Evolutionary conservation across 1,284 basidiomycete species (phyloP), one percentile per base, ranked within the genome.

Genomic region (Trichosporon sp.): DNA sequence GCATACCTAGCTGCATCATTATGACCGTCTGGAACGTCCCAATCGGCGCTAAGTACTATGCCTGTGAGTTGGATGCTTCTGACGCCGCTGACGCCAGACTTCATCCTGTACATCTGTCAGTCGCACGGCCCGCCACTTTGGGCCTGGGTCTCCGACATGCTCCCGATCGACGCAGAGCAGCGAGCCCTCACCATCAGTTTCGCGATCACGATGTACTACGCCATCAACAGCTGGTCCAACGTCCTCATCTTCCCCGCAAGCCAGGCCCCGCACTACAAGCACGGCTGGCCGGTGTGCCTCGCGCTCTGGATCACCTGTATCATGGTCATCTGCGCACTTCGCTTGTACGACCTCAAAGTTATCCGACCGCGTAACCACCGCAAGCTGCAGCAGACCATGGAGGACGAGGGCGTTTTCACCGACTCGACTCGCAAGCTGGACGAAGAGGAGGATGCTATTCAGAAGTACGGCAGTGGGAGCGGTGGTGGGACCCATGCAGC

Each of bases 21-120:
- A 71, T 82, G 76, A 73, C 75, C 3, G 70, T 81, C 21, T 82
- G 81, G 81, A 75, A 78, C 63, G 77, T 81, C 2, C 73, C 79
- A 25, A 65, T 75, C 25, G 69, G 66, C 3, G 81, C 80, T 11
- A 80, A 80, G 63, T 82, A 81, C 69, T 82, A 77, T 66, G 69
- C 72, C 29, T 79, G 78, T 78, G 63, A 72, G 76, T 73, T 2
- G 1, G 25, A 11, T 42, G 27, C 12, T 64, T 13, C 21, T 27
- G 27, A 13, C n/a, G n/a, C n/a, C n/a, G 25, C 38, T 60, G 11
- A 53, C 42, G 18, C 68, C 23, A 77, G 78, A 75, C 73, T 82
- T 82, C 34, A 74, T 75, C 38, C 72, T 73, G 13, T 82, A 75
- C 70, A 68, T 77, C n/a, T 73, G 75, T 31, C 67, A 76, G 15